Evolutionary conservation across 2,329 filamentous ascomycete species (phyloP).

Genomic region (Ophiostoma ips): DNA sequence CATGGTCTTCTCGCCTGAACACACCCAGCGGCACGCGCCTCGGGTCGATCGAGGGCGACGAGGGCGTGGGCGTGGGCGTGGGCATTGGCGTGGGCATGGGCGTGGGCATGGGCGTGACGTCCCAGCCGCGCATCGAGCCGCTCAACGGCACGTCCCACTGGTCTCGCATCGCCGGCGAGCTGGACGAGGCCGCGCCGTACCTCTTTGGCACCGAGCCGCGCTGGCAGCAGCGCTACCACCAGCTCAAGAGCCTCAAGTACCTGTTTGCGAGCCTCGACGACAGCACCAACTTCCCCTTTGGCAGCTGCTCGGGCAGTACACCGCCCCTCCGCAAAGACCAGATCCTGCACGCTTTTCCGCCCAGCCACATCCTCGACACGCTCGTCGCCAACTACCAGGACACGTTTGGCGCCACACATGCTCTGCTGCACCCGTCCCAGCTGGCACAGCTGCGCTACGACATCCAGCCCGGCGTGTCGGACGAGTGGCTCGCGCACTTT

Average conservation of each 20-base stretch:
- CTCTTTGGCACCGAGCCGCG: conserved; percentile 14
- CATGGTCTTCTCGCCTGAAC: neutral
- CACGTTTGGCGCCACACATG: conserved; percentile 17
- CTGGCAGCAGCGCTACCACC: conserved; percentile 15
- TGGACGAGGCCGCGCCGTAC: conserved; percentile 16
- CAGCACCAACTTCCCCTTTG: conserved; percentile 17
- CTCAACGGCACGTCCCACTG: conserved; percentile 12
- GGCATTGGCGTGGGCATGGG: too few relatives aligned
- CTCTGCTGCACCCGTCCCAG: conserved; percentile 14
- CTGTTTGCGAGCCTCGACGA: conserved; percentile 14
- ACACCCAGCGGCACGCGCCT: neutral
- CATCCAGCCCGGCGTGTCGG: conserved; percentile 9
- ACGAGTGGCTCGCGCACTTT: conserved; percentile 17
- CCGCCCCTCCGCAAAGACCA: conserved; percentile 7
- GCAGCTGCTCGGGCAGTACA: conserved; percentile 8
- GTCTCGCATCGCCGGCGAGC: conserved; percentile 14
- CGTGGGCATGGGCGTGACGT: neutral
- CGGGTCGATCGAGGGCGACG: neutral
- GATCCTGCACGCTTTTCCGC: conserved; percentile 14
- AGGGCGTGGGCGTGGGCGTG: too few relatives aligned
- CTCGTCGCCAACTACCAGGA: conserved; percentile 16
- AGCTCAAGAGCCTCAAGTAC: conserved; percentile 15
- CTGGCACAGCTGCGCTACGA: conserved; percentile 12
- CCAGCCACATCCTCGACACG: conserved; percentile 12
- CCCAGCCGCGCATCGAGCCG: neutral